Conservation (phyloP, 2,329 filamentous ascomycete species). For the Trichoderma semiorbis region DNA sequence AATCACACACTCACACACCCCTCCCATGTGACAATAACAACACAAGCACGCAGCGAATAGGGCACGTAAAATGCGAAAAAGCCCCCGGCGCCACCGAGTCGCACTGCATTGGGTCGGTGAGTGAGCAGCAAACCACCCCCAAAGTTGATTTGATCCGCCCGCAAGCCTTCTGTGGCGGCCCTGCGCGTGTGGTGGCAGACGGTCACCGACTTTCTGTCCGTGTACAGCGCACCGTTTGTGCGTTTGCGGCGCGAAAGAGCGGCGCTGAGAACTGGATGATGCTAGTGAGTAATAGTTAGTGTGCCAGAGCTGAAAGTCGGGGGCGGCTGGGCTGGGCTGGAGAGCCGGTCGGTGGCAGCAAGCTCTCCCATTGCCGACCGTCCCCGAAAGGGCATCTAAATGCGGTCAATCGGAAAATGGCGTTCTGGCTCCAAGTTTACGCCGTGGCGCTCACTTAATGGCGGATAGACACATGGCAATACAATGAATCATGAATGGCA, state of each 20-base stretch:
- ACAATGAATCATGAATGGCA: background rate
- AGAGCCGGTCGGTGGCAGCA: background rate
- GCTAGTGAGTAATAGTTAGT: background rate
- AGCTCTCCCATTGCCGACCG: background rate
- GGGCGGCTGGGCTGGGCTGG: background rate
- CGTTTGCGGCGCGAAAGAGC: background rate
- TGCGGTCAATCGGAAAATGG: background rate
- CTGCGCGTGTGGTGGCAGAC: background rate
- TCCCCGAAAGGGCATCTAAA: background rate
- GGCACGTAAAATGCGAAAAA: background rate
- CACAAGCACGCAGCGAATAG: background rate
- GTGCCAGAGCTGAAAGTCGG: background rate
- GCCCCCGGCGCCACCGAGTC: constrained; percentile 4
- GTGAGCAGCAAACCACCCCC: background rate
- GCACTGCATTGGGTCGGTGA: constrained; percentile 15
- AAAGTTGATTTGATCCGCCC: background rate
- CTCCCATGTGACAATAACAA: background rate
- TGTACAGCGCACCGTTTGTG: background rate
- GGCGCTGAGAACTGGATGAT: background rate
- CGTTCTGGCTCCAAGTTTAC: background rate
- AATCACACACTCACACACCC: background rate
- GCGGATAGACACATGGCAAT: constrained; percentile 9
- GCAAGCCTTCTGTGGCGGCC: background rate
- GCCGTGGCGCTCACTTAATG: background rate
- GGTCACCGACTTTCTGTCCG: background rate